Evolutionary conservation across 257 asterid genomes (phyloP), one percentile per base, ranked within the genome.

Genomic region (Salvia miltiorrhiza): DNA sequence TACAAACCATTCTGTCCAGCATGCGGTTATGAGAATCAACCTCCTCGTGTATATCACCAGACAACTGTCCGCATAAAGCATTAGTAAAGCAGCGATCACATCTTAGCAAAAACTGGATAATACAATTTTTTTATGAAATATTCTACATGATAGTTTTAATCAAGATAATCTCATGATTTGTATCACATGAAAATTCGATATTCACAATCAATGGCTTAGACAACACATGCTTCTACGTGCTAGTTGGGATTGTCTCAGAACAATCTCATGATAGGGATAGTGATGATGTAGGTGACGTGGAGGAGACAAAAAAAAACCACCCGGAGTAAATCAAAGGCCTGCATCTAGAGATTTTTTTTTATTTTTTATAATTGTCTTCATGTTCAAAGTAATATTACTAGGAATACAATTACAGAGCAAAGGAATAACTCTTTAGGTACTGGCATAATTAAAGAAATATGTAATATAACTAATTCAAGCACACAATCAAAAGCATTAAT

Each of bases 41-140:
- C 82, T 93, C 98, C 81, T 90, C 98, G 1, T 93, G 83, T 76
- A 93, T 80, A 75, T 93, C 98, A 68, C 97, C 98, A 39, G 97
- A 84, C 78, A 93, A 48, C 98, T 90, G 84, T 72, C 40, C 50
- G 74, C 9, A 63, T 12, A 54, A 78, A 70, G 70, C 61, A 74
- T 35, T 32, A 41, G 53, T 39, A 57, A 44, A 54, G 54, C 50
- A 33, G 53, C 21, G 44, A n/a, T 41, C 30, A 54, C 57, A 35
- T 64, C 67, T 30, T 7, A 30, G 35, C 7, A 30, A 30, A 30
- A 30, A 30, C 35, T 30, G 35, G 5, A 30, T 30, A 30, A 30
- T 30, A 30, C 7, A 1, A 30, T 30, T 30, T 30, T 30, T 30
- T 30, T 30, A 30, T 30, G 33, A 3, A 30, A 30, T 30, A 30